phyloP scores from a whole-genome alignment of 495 filamentous ascomycete species.

The Podospora comata region DNA sequence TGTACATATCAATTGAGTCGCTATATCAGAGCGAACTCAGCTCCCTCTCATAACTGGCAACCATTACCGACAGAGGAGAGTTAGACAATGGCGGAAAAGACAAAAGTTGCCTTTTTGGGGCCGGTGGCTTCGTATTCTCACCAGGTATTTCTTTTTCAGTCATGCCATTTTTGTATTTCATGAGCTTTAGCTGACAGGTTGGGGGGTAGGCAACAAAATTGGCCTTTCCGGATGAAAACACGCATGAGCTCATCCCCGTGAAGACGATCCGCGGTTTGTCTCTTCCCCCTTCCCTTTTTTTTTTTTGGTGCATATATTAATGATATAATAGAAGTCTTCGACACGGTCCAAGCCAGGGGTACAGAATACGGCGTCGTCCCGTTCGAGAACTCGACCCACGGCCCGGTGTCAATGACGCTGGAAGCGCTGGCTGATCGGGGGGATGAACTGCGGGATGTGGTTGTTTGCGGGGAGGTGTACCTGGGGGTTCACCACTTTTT shows the following conservation, averaged over 20 bases:
- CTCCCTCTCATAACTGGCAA: neutral
- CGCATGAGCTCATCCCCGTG: constrained; percentile 56
- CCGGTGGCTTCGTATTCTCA: constrained; percentile 84
- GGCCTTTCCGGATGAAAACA: constrained; percentile 51
- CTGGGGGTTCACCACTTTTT: constrained; percentile 84
- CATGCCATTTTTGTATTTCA: neutral
- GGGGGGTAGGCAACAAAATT: constrained; percentile 60
- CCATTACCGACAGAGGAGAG: neutral
- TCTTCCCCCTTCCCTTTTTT: neutral
- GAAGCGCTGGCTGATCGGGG: constrained; percentile 79
- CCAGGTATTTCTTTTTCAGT: constrained; percentile 67
- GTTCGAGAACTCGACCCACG: constrained; percentile 94
- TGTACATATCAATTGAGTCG: neutral
- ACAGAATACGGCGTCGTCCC: constrained; percentile 78
- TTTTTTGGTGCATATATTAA: no score
- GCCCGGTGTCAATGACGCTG: constrained; percentile 81
- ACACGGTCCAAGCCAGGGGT: constrained; percentile 62
- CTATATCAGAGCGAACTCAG: neutral
- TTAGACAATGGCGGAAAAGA: constrained; percentile 2
- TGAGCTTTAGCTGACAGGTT: neutral
- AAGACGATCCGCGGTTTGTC: constrained; percentile 58
- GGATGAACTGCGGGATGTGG: constrained; percentile 57
- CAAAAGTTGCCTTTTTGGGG: constrained; percentile 73
- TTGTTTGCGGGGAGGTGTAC: constrained; percentile 77
- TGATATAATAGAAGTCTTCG: constrained; percentile 63